Evolutionary conservation across 2,329 filamentous ascomycete genomes (phyloP).

Genomic region (Thermoascus crustaceus): DNA sequence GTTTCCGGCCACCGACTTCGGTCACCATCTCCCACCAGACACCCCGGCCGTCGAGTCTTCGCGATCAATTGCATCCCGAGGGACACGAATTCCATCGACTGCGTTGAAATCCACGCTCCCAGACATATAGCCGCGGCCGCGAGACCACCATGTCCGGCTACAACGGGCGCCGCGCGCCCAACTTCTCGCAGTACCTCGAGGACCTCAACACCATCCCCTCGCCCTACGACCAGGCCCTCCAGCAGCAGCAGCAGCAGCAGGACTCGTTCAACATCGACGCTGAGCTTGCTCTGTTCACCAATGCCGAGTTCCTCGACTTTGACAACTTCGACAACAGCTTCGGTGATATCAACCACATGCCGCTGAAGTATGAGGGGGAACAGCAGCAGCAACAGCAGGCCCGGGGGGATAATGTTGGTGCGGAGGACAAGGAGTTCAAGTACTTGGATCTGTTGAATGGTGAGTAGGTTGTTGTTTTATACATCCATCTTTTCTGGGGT

Average conservation of each 20-base stretch:
- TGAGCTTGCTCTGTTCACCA: slow-evolving; percentile 71
- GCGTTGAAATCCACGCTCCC: background rate
- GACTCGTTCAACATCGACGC: slow-evolving; percentile 59
- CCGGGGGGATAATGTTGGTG: slow-evolving; percentile 14
- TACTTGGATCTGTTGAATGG: slow-evolving; percentile 36
- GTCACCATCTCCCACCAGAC: too few species aligned
- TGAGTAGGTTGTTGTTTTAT: slow-evolving; percentile 20
- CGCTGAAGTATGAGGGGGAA: slow-evolving; percentile 21
- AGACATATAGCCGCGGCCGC: background rate
- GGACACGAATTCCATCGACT: slow-evolving; percentile 1
- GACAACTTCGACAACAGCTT: slow-evolving; percentile 44
- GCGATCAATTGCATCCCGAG: slow-evolving; percentile 1
- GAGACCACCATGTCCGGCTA: slow-evolving; percentile 57
- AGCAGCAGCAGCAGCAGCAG: slow-evolving; percentile 51
- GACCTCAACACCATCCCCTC: slow-evolving; percentile 67
- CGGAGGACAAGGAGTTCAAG: slow-evolving; percentile 26
- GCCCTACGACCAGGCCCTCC: slow-evolving; percentile 53
- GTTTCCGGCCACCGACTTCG: too few species aligned
- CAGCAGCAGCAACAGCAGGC: slow-evolving; percentile 23
- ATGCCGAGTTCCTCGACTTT: slow-evolving; percentile 74
- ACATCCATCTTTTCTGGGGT: slow-evolving; percentile 4
- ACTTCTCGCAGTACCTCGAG: slow-evolving; percentile 83
- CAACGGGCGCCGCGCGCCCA: slow-evolving; percentile 69
- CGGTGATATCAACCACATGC: too few species aligned
- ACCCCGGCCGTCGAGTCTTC: too few species aligned